A percentile compares a stretch with the other conserved stretches of the same genome.
phyloP scores from a whole-genome alignment of 331 rosid species.

The Malus hybrid region DNA sequence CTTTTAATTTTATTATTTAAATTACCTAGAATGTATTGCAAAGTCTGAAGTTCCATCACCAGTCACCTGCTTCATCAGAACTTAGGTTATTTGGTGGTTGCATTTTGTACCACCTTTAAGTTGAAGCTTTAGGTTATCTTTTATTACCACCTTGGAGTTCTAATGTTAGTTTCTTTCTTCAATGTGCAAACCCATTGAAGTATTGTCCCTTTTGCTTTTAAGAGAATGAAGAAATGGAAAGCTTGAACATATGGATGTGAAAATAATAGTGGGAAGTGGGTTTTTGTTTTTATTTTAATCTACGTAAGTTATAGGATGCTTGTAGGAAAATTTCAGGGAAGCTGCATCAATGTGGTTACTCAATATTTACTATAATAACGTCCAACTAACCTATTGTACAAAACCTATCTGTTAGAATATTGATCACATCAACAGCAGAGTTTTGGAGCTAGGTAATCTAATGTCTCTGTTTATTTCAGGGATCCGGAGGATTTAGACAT shows the following conservation, averaged over 20 bases:
- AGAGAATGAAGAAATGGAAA: not conserved
- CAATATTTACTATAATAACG: not conserved
- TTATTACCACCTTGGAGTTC: not conserved
- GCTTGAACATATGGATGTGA: not conserved
- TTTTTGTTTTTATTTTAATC: not conserved
- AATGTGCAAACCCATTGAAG: not conserved
- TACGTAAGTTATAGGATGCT: not conserved
- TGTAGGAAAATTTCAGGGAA: not conserved
- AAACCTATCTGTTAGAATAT: not conserved
- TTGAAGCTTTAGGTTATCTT: not conserved
- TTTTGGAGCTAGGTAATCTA: slow-evolving; percentile 6
- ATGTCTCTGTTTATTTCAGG: slow-evolving; percentile 35
- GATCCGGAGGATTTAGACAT: slow-evolving; percentile 83
- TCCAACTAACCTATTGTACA: not conserved
- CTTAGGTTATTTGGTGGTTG: not conserved
- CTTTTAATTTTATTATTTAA: not conserved
- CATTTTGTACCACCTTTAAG: not conserved
- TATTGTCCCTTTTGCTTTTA: not conserved
- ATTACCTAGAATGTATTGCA: not conserved
- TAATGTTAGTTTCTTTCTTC: not conserved
- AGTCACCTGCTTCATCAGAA: not conserved
- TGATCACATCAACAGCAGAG: not conserved
- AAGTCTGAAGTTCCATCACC: not conserved
- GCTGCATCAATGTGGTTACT: not conserved
- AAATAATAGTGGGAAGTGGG: not conserved